Percentiles rank a stretch among this genome's conserved stretches.
Conservation (phyloP, 306 rosid species). For the Pterocarpus macrocarpus region DNA sequence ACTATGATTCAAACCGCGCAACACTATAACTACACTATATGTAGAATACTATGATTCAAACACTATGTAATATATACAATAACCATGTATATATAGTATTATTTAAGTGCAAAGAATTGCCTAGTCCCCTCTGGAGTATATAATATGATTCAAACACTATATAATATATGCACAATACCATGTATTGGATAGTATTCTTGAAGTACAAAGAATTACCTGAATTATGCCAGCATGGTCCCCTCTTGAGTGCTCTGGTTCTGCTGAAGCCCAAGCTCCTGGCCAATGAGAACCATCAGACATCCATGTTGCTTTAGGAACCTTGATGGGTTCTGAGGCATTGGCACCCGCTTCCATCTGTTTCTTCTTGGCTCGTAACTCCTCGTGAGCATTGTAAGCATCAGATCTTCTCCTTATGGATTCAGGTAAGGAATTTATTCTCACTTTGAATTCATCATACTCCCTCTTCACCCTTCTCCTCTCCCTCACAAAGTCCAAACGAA, state of each 20-base stretch:
- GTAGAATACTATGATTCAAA: neutral
- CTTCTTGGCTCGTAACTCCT: conserved; percentile 80
- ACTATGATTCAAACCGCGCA: neutral
- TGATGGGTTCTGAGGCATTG: conserved; percentile 59
- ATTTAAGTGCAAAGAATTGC: too few species aligned
- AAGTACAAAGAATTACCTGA: conserved; percentile 61
- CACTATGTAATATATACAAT: too few species aligned
- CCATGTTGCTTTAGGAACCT: conserved; percentile 81
- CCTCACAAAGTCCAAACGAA: conserved; percentile 83
- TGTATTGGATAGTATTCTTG: neutral
- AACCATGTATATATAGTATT: too few species aligned
- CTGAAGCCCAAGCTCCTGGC: conserved; percentile 92
- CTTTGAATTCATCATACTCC: conserved; percentile 89
- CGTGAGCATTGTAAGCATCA: conserved; percentile 89
- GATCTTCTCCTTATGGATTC: conserved; percentile 88
- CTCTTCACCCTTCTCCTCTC: conserved; percentile 88
- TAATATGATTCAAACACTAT: neutral
- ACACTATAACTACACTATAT: neutral
- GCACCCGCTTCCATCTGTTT: conserved; percentile 76
- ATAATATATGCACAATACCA: neutral
- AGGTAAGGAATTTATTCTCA: conserved; percentile 79
- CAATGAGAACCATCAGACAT: conserved; percentile 95
- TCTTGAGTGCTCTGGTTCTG: conserved; percentile 77
- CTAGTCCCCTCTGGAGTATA: too few species aligned
- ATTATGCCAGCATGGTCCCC: conserved; percentile 91